Evolutionary conservation across 169 alveolate genomes (phyloP).

Genomic region (Condylostoma magnum): DNA sequence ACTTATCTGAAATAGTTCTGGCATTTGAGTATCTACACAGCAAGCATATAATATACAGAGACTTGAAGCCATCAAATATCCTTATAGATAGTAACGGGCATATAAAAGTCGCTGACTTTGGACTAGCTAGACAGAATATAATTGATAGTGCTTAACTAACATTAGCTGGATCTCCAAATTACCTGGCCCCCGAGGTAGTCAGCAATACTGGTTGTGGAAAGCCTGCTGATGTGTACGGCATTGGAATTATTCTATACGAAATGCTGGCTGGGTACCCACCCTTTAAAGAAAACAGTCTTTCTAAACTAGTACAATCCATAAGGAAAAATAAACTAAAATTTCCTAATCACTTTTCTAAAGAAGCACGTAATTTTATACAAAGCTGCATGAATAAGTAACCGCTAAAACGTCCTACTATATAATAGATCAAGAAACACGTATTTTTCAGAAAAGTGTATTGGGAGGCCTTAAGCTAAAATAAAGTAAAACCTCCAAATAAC

Average conservation of each 20-base stretch:
- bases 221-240: slow-evolving; percentile 59
- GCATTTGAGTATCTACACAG: slow-evolving; percentile 59
- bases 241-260: slow-evolving; percentile 61
- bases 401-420: no score
- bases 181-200: slow-evolving; percentile 67
- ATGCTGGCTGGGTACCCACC: slow-evolving; percentile 67
- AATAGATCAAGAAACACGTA: no score
- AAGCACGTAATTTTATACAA: no score
- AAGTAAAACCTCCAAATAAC: no score
- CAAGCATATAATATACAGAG: slow-evolving; percentile 53
- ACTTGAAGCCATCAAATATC: slow-evolving; percentile 63
- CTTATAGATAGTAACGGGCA: slow-evolving; percentile 56
- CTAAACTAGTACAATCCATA: no score
- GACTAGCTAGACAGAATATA: slow-evolving; percentile 57
- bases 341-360: no score
- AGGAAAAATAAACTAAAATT: no score
- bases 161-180: slow-evolving; percentile 69
- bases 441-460: no score
- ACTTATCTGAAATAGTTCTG: slow-evolving; percentile 47
- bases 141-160: slow-evolving; percentile 37
- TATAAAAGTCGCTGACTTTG: slow-evolving; percentile 64
- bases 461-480: no score
- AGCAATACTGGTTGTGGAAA: slow-evolving; percentile 53
- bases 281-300: no score
- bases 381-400: no score